These are phyloP conservation scores for Tilletiaria anomala DNA, from an alignment of 1,284 basidiomycete genomes.

Conservation along the genomic window DNA sequence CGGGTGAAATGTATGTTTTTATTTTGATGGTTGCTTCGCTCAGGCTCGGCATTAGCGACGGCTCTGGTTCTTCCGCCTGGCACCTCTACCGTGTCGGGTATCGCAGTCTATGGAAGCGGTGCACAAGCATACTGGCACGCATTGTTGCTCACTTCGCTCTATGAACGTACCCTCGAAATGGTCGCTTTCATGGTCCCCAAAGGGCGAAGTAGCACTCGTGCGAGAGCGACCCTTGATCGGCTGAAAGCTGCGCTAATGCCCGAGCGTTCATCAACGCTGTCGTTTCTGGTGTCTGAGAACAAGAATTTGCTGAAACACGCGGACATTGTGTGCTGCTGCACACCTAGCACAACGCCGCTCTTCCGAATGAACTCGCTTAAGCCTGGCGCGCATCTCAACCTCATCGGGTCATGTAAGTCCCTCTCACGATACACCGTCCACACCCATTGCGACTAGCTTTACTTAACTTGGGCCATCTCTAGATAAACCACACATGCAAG, in stretches of 20 bases:
- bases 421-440: no score
- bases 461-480: no score
- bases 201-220: no score
- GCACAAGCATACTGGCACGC: conserved; percentile 47
- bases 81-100: conserved; percentile 39
- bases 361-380: conserved; percentile 53
- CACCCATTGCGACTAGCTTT: no score
- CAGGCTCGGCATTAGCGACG: conserved; percentile 45
- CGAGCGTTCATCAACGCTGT: no score
- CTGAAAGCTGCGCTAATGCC: no score
- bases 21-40: no score
- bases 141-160: conserved; percentile 50
- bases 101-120: conserved; percentile 64
- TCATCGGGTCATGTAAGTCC: conserved; percentile 55
- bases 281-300: conserved; percentile 41
- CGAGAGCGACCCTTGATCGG: no score
- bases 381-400: conserved; percentile 54
- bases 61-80: conserved; percentile 45
- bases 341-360: conserved; percentile 55
- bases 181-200: no score
- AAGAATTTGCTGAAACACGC: conserved; percentile 40
- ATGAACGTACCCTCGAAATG: conserved; percentile 48
- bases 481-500: conserved; percentile 60
- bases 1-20: no score
- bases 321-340: conserved; percentile 59